A percentile compares a stretch with the other conserved stretches of the same genome.
phyloP scores from a whole-genome alignment of 352 stramenopile species.

The Globisporangium ultimum region DNA sequence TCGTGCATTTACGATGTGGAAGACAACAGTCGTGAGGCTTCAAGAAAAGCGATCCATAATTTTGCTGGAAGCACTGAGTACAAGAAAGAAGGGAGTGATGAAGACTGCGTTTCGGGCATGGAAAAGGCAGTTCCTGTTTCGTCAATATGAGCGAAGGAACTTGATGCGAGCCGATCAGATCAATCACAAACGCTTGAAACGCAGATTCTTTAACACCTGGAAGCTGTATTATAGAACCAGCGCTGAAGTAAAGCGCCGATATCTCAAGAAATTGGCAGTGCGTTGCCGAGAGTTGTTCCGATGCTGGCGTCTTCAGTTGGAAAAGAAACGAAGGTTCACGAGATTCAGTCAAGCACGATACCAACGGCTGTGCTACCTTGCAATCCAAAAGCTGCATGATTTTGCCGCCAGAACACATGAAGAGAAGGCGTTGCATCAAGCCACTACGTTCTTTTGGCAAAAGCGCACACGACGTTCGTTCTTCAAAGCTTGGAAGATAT shows the following conservation, averaged over 20 bases:
- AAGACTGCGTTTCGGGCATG: slow-evolving; percentile 5
- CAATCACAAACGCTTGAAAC: not conserved
- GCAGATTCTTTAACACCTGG: slow-evolving; percentile 1
- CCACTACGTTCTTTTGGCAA: not conserved
- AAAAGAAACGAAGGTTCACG: not conserved
- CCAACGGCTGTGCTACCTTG: not conserved
- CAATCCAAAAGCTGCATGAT: not conserved
- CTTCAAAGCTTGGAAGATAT: not conserved
- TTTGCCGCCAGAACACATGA: not conserved
- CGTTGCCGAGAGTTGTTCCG: not conserved
- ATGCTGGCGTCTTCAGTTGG: not conserved
- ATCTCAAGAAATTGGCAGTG: not conserved
- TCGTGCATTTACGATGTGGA: slow-evolving; percentile 11
- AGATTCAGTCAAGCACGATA: not conserved
- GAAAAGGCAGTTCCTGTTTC: slow-evolving; percentile 1
- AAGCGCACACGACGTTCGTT: slow-evolving; percentile 3
- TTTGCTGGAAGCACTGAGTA: not conserved
- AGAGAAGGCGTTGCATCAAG: slow-evolving; percentile 6
- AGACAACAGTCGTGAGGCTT: slow-evolving; percentile 1
- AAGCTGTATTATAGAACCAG: not conserved
- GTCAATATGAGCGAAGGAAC: not conserved
- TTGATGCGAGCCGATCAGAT: not conserved
- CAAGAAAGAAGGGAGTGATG: not conserved
- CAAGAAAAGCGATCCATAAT: not conserved
- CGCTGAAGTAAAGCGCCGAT: slow-evolving; percentile 4